Percentiles rank a stretch among this genome's conserved stretches.
These are phyloP conservation scores for Leccinum arenicola DNA, from an alignment of 768 basidiomycete genomes.

Conservation along the genomic window DNA sequence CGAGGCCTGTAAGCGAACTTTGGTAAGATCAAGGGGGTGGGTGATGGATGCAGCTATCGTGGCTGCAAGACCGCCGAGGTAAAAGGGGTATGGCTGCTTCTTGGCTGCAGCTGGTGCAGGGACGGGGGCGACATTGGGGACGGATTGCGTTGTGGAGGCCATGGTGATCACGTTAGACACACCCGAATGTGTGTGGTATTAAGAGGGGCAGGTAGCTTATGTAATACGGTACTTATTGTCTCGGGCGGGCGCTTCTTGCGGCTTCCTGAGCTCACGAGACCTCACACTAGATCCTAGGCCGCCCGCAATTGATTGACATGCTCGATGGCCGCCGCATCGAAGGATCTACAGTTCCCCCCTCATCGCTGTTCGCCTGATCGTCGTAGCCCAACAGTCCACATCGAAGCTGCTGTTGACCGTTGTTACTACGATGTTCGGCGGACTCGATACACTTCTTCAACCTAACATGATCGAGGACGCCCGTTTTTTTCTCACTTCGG, in stretches of 20 bases:
- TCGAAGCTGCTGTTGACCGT: conserved; percentile 4
- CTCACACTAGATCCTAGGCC: conserved; percentile 1
- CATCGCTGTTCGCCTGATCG: not conserved
- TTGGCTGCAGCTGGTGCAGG: conserved; percentile 9
- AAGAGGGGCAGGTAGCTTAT: conserved; percentile 11
- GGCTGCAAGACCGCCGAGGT: conserved; percentile 83
- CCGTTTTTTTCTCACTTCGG: not conserved
- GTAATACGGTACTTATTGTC: conserved; percentile 5
- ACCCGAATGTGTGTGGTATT: conserved; percentile 6
- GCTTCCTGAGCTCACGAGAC: not conserved
- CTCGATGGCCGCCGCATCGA: not conserved
- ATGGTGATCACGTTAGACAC: conserved; percentile 6
- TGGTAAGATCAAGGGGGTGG: conserved; percentile 86
- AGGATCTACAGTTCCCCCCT: not conserved
- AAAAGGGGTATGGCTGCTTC: conserved; percentile 83
- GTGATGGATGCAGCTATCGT: conserved; percentile 88
- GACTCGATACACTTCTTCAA: not conserved
- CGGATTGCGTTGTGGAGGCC: conserved; percentile 14
- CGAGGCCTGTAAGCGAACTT: conserved; percentile 87
- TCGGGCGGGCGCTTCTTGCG: not conserved
- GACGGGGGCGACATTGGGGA: conserved; percentile 7
- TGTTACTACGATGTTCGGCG: conserved; percentile 11
- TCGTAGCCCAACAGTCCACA: conserved; percentile 24
- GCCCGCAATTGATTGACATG: not conserved
- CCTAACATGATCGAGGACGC: too few species aligned